Conservation (phyloP, 805 yeast species). For the Metschnikowia reukaufii region DNA sequence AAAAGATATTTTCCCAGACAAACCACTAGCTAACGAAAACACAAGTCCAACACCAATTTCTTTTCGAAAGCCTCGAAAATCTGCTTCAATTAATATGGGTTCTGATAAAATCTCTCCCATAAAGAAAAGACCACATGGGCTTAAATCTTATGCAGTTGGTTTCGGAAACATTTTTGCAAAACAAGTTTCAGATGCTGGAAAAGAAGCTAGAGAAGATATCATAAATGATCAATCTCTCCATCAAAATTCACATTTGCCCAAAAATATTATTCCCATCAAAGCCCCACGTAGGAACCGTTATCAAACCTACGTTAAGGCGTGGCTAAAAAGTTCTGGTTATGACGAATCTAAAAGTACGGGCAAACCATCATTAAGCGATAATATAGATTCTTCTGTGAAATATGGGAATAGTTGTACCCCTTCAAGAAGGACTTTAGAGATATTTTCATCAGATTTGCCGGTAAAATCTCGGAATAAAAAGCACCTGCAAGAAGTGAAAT, state of each 20-base stretch:
- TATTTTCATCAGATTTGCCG: neutral
- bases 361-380: too few species aligned
- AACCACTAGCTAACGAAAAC: neutral
- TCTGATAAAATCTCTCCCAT: neutral
- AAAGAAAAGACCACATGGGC: neutral
- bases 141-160: neutral
- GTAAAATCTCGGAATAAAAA: neutral
- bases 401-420: too few species aligned
- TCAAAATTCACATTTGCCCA: neutral
- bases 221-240: neutral
- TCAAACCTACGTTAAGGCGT: neutral
- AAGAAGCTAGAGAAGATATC: neutral
- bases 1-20: neutral
- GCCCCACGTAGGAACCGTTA: neutral
- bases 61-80: neutral
- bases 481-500: neutral
- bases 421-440: neutral
- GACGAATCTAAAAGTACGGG: neutral
- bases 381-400: too few species aligned
- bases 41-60: neutral
- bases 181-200: neutral
- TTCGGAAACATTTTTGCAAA: neutral
- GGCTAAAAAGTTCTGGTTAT: neutral
- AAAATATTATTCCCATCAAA: neutral
- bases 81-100: neutral